Evolutionary conservation across 2,329 filamentous ascomycete genomes (phyloP), one percentile per base, ranked within the genome.

Genomic region (Talaromyces funiculosus): DNA sequence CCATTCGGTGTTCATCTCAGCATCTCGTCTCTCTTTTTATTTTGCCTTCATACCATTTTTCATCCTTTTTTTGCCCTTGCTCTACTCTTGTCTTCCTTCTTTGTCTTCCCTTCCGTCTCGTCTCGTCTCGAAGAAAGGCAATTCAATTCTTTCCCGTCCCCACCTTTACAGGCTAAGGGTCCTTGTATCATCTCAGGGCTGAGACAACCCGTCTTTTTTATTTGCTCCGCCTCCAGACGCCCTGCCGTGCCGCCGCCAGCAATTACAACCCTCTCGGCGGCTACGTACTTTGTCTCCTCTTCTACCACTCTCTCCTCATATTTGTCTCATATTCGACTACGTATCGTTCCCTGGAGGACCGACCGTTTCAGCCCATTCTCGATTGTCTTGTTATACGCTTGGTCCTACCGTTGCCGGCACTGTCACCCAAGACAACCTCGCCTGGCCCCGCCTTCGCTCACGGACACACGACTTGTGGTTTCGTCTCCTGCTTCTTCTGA

Each of bases 291-390:
- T 35, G 29, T 53, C 51, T 54, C 33, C 10, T 26, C 51, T 26
- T 35, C 31, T 14, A 18, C 51, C 40, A 45, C 55, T 51, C 49
- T 60, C 53, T 49, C 51, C 43, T 53, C 59, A 38, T 62, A 38
- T 56, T 29, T 57, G 53, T 61, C 45, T 61, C 59, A 51, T 49
- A 57, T 45, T 35, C 20, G 66, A 61, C 51, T 9, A 54, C 51
- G 20, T 54, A 66, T 71, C 70, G 69, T 74, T 74, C 73, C 73
- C 73, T 67, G 74, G 74, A 67, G 74, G 73, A 76, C 74, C 73
- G 68, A 71, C 71, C 69, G 70, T 69, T 68, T 69, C 66, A 66
- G 64, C 61, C 63, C 63, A 61, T 57, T 62, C 57, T 60, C 37
- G 20, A 53, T 35, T 42, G 49, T 54, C 51, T 54, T 54, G 43